A percentile compares a stretch with the other conserved stretches of the same genome.
phyloP scores from a whole-genome alignment of 2,329 filamentous ascomycete genomes.

The Thielaviopsis ethacetica region DNA sequence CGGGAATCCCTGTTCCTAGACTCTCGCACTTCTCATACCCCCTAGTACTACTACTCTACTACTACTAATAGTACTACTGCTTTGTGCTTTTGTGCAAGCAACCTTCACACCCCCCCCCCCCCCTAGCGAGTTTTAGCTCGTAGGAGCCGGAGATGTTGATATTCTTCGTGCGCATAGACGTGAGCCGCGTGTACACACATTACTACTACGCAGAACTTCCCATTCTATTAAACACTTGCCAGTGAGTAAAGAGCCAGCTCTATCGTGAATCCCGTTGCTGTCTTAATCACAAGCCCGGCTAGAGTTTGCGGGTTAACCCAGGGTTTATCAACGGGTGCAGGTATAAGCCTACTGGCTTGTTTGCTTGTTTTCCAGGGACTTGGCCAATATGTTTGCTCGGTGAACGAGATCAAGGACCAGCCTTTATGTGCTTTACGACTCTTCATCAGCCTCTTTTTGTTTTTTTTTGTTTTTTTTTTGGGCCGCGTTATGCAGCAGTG shows the following conservation, averaged over 20 bases:
- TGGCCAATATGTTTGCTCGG: background rate
- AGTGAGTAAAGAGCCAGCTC: background rate
- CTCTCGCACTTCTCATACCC: too few relatives aligned
- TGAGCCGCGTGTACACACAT: background rate
- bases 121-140: background rate
- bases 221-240: background rate
- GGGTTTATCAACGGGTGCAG: background rate
- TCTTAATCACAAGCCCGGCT: too few relatives aligned
- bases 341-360: background rate
- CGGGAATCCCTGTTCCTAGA: too few relatives aligned
- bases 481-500: too few relatives aligned
- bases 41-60: too few relatives aligned
- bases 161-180: background rate
- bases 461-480: too few relatives aligned
- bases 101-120: background rate
- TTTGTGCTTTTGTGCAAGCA: background rate
- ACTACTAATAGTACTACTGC: too few relatives aligned
- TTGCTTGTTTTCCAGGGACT: background rate
- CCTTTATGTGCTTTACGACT: background rate
- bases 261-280: too few relatives aligned
- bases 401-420: background rate
- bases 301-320: too few relatives aligned
- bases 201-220: background rate
- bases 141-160: background rate
- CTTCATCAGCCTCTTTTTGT: background rate